Evolutionary conservation across 805 yeast species (phyloP), one percentile per base, ranked within the genome.

Genomic region (Sugiyamaella mastotermitis): DNA sequence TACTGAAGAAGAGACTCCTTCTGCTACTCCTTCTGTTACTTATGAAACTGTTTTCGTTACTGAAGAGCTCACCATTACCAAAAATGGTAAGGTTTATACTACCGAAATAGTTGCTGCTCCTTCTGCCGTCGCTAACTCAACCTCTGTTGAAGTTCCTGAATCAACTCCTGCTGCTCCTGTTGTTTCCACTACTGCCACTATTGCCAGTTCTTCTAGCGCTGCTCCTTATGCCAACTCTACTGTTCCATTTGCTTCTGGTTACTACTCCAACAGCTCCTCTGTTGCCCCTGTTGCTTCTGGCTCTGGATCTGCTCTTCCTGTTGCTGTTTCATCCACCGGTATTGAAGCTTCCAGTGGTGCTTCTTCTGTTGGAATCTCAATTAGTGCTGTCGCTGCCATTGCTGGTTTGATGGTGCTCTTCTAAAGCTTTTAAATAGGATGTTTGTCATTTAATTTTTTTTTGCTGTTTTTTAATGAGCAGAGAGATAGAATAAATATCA

Each of bases 121-220:
- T 11, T 16, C 38, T 8, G 14, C 38, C 22, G 20, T 11, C 23
- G 31, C 32, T 13, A 7, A 22, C 24, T 22, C 24, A 7, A n/a
- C n/a, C n/a, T n/a, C n/a, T n/a, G 10, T 7, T 22, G 24, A 22
- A 22, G 24, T 10, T 22, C 24, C 24, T 22, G 5, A 5, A 6
- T 27, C 30, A 6, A 27, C 30, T 10, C 17, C 30, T 27, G 17
- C n/a, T 17, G 33, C 33, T 31, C 37, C 42, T 27, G 41, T 25
- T 29, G 29, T 14, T n/a, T n/a, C 41, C 24, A 13, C 40, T 31
- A 11, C 35, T 31, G 30, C 38, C 21, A 28, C 33, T 26, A 15
- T 11, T 21, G 33, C 26, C n/a, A n/a, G 26, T 10, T 23, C 26
- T 23, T 10, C 26, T 23, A n/a, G 26, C 10, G 10, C 26, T 23